Conservation (phyloP, 768 basidiomycete genomes). For the Tulasnella sp. region DNA sequence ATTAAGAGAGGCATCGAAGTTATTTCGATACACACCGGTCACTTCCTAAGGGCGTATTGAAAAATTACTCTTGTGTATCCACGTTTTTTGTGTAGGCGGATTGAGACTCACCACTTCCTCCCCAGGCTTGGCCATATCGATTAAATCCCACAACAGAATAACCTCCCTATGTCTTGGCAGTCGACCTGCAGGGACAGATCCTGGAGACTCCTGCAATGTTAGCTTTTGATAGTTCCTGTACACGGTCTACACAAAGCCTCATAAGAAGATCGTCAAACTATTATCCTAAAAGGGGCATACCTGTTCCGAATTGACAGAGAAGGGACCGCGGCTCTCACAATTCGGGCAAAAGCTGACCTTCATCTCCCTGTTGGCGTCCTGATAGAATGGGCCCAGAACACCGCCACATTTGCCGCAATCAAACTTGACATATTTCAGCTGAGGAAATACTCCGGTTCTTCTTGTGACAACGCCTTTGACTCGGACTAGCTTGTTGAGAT, state of each 20-base stretch:
- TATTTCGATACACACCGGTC: constrained; percentile 95
- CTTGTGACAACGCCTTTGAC: constrained; percentile 93
- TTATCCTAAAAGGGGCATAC: constrained; percentile 29
- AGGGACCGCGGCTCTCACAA: constrained; percentile 91
- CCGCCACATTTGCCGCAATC: constrained; percentile 91
- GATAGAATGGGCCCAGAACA: constrained; percentile 94
- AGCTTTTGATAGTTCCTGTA: constrained; percentile 98
- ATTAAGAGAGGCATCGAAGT: constrained; percentile 96
- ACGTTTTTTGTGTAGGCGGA: background rate
- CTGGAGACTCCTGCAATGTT: constrained; percentile 96
- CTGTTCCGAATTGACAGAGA: constrained; percentile 92
- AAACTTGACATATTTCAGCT: constrained; percentile 98
- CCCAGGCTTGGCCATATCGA: constrained; percentile 95
- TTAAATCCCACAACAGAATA: constrained; percentile 92
- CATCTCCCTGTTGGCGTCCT: constrained; percentile 90
- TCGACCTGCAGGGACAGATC: constrained; percentile 94
- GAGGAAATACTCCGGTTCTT: constrained; percentile 94
- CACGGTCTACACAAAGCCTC: constrained; percentile 53
- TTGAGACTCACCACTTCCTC: constrained; percentile 75
- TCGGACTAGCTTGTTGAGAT: constrained; percentile 91
- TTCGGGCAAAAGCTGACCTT: constrained; percentile 88
- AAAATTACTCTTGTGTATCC: background rate
- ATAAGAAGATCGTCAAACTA: background rate
- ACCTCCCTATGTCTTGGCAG: constrained; percentile 95
- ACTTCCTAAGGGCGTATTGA: constrained; percentile 54